Conservation (phyloP, 2,329 filamentous ascomycete genomes). For the Apiospora phragmitis region DNA sequence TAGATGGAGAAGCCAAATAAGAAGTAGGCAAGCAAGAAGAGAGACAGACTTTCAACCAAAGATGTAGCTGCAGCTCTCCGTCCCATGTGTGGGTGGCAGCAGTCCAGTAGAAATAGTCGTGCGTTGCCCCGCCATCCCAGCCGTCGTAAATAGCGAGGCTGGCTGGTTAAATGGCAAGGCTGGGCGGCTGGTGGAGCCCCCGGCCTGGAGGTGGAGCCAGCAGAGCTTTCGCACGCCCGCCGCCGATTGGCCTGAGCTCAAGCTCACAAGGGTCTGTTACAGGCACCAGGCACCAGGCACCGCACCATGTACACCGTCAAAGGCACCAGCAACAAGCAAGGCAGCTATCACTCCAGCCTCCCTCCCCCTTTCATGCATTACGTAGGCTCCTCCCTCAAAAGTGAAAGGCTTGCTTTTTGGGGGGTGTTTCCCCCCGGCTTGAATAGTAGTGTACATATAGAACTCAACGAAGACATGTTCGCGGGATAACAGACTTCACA, state of each 20-base stretch:
- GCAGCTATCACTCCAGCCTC: background rate
- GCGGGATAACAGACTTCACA: background rate
- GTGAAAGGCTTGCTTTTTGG: background rate
- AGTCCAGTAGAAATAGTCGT: slow-evolving; percentile 21
- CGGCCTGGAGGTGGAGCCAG: background rate
- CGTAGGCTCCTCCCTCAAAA: background rate
- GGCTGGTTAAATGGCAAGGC: slow-evolving; percentile 15
- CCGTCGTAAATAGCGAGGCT: slow-evolving; percentile 29
- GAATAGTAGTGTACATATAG: background rate
- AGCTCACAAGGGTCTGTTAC: background rate
- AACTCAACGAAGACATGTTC: background rate
- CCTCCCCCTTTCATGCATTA: background rate
- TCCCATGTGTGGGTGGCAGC: slow-evolving; percentile 3
- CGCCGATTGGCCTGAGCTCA: background rate
- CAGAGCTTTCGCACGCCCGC: background rate
- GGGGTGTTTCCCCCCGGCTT: background rate
- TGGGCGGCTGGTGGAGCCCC: background rate
- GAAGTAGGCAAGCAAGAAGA: too few species aligned
- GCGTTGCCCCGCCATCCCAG: slow-evolving; percentile 32
- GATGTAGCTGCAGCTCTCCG: background rate
- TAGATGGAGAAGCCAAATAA: background rate
- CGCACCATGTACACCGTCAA: too few species aligned
- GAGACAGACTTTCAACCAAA: background rate
- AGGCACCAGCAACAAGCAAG: background rate
- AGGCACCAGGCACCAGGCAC: background rate